Conservation (phyloP, 2,329 filamentous ascomycete genomes). For the Arthrobotrys entomopaga region DNA sequence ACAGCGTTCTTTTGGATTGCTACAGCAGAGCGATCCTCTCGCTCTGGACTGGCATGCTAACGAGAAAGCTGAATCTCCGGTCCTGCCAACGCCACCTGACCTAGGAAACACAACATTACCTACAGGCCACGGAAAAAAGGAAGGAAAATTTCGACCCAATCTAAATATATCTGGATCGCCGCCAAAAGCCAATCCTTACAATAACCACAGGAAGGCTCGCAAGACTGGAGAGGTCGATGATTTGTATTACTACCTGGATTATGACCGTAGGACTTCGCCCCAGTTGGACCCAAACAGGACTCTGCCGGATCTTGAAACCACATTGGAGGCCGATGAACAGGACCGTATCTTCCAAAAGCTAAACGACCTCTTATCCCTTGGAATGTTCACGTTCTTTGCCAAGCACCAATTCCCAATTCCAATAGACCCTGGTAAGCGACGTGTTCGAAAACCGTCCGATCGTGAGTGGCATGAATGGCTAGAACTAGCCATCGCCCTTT, state of each 20-base stretch:
- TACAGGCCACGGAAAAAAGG: slow-evolving; percentile 41
- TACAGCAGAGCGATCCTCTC: slow-evolving; percentile 25
- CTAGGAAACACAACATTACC: slow-evolving; percentile 22
- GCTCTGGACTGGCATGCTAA: slow-evolving; percentile 33
- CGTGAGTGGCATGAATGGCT: slow-evolving; percentile 55
- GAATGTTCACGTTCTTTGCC: slow-evolving; percentile 55
- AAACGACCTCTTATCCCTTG: slow-evolving; percentile 45
- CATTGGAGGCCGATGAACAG: slow-evolving; percentile 49
- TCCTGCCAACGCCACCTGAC: slow-evolving; percentile 37
- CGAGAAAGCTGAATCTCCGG: slow-evolving; percentile 45
- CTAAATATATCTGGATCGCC: slow-evolving; percentile 42
- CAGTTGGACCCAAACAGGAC: slow-evolving; percentile 42
- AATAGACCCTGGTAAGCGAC: slow-evolving; percentile 52
- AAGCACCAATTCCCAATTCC: slow-evolving; percentile 53
- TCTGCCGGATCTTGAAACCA: slow-evolving; percentile 53
- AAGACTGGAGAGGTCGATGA: slow-evolving; percentile 53
- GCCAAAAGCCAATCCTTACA: slow-evolving; percentile 50
- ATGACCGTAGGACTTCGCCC: slow-evolving; percentile 42
- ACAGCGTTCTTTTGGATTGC: slow-evolving; percentile 33
- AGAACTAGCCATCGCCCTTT: slow-evolving; percentile 50
- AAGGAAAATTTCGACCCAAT: slow-evolving; percentile 38
- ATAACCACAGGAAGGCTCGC: slow-evolving; percentile 50
- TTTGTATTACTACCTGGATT: slow-evolving; percentile 51
- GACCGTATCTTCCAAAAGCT: slow-evolving; percentile 50
- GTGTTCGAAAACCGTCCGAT: slow-evolving; percentile 53